Evolutionary conservation across 306 rosid genomes (phyloP).

Genomic region (Corylus americana): DNA sequence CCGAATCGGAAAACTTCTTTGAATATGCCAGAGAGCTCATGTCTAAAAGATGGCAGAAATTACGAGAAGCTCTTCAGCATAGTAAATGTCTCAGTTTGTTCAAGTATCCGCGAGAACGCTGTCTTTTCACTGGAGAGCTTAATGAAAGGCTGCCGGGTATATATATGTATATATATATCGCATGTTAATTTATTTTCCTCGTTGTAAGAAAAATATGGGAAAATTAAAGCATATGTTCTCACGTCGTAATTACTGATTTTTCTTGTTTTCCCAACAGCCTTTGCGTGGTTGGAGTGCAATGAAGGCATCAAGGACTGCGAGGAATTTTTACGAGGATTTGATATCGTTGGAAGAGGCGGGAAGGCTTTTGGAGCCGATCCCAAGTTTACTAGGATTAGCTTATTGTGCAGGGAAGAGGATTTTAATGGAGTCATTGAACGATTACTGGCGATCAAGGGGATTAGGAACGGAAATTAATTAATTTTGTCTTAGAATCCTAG

Average conservation of each 20-base stretch:
- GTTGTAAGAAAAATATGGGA: too few relatives aligned
- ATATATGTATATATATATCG: background rate
- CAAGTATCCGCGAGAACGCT: slow-evolving; percentile 37
- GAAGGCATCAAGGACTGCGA: slow-evolving; percentile 49
- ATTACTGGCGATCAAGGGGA: slow-evolving; percentile 33
- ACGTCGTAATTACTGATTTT: background rate
- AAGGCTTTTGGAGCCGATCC: slow-evolving; percentile 53
- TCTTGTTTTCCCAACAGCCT: slow-evolving; percentile 39
- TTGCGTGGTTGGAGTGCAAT: slow-evolving; percentile 69
- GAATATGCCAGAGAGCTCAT: slow-evolving; percentile 34
- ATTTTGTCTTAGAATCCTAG: too few relatives aligned
- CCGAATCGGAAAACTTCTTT: slow-evolving; percentile 49
- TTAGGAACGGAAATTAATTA: slow-evolving; percentile 16
- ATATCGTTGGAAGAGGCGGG: slow-evolving; percentile 55
- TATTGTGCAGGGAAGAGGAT: slow-evolving; percentile 45
- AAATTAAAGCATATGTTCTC: too few relatives aligned
- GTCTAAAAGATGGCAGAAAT: slow-evolving; percentile 66
- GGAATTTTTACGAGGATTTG: slow-evolving; percentile 41
- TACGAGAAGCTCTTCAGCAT: slow-evolving; percentile 37
- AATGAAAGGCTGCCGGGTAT: slow-evolving; percentile 59
- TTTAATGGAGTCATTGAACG: slow-evolving; percentile 51
- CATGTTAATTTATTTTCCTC: too few relatives aligned
- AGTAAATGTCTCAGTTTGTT: slow-evolving; percentile 43
- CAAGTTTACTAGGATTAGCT: slow-evolving; percentile 52
- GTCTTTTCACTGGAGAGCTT: slow-evolving; percentile 49